Evolutionary conservation across 805 yeast species (phyloP), one percentile per base, ranked within the genome.

Genomic region (Yamadazyma phyllophila): DNA sequence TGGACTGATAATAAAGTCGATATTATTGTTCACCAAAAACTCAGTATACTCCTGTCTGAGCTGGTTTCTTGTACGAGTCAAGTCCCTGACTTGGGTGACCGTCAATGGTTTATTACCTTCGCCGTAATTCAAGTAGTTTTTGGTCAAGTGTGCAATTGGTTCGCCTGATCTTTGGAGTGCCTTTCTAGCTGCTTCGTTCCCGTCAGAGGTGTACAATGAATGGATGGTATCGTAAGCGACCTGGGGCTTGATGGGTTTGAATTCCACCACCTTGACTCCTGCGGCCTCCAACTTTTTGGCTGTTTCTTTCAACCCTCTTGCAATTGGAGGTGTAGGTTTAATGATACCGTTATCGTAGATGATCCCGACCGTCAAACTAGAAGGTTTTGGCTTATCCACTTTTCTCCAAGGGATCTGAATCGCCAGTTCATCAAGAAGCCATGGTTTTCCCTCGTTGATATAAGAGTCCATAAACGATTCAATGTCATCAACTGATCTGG

Each of bases 1-100:
- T 48, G 92, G 91, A 41, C 84, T 76, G 36, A 86, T 62, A 48
- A 86, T 72, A 56, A 82, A 78, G 56, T 86, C 91, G 39, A 85
- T 74, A 44, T 75, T 74, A 57, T 81, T 71, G 20, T 73, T 59
- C 46, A 74, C 69, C 60, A 84, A 71, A 59, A 66, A 74, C 35
- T 78, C 74, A 39, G 72, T 66, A 60, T 83, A 84, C 51, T 77
- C 77, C 47, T 76, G 77, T 60, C 83, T 78, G 59, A 82, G 71
- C 8, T 56, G 55, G 56, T 86, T 89, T 59, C 91, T 74, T 41
- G 67, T 67, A 43, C 60, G 52, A 53, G 79, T 80, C 56, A 81
- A 68, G 52, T 69, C 66, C 58, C 83, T 76, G 62, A 76, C 76
- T 52, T 82, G 88, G 9, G 71, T 56, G 17, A 75, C 66, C 13